Percentiles rank a stretch among this genome's conserved stretches.
These are phyloP conservation scores for Podospora conica DNA, from an alignment of 495 filamentous ascomycete species.

Conservation along the genomic window DNA sequence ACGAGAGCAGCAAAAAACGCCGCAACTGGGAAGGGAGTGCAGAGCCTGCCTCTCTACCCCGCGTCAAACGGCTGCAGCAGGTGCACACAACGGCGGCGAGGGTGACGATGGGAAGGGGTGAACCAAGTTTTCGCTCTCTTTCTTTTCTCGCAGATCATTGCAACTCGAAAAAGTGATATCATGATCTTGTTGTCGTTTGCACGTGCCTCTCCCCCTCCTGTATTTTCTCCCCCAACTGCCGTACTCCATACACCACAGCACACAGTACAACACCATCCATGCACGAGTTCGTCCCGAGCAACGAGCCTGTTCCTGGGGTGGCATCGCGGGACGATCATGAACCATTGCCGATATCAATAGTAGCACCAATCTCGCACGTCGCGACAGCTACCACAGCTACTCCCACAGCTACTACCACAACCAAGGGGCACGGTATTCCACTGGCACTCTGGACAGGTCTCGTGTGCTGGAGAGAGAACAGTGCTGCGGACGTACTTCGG, in stretches of 20 bases:
- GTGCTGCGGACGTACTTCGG: conserved; percentile 31
- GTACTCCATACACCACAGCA: no score
- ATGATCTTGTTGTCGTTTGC: no score
- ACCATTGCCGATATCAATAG: neutral
- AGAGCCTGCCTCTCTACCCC: neutral
- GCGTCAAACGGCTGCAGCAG: neutral
- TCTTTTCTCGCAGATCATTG: neutral
- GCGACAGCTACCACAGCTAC: neutral
- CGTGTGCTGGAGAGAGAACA: conserved; percentile 15
- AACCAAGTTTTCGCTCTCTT: neutral
- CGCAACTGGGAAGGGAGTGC: neutral
- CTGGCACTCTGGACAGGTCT: conserved; percentile 6
- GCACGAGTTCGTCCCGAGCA: conserved; percentile 1
- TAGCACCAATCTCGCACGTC: neutral
- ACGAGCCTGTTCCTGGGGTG: neutral
- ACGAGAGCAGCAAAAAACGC: neutral
- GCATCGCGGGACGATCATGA: neutral
- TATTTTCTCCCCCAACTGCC: neutral
- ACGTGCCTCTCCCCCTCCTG: neutral
- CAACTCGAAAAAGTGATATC: neutral
- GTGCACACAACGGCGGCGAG: neutral
- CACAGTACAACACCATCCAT: neutral
- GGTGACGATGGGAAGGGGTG: neutral
- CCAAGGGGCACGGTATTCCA: conserved; percentile 3
- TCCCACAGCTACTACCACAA: no score